phyloP scores from a whole-genome alignment of 179 eudicot genomes.

The Spinacia oleracea region DNA sequence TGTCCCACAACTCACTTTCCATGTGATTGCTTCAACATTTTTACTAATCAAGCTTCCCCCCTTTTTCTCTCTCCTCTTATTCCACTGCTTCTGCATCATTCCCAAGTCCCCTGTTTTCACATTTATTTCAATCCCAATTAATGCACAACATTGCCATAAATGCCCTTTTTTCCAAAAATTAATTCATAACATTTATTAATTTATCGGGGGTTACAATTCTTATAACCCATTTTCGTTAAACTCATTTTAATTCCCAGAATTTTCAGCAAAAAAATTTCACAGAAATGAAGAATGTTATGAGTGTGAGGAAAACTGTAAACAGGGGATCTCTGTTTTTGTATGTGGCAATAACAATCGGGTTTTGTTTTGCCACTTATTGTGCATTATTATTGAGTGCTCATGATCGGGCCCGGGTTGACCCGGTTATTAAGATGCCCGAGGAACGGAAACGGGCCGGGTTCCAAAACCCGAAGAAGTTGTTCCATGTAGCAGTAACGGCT shows the following conservation, averaged over 20 bases:
- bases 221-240: too few relatives aligned
- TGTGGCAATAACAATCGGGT: constrained; percentile 43
- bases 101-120: too few relatives aligned
- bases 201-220: too few relatives aligned
- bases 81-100: too few relatives aligned
- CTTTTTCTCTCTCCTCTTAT: not conserved
- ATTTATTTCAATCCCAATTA: too few relatives aligned
- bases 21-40: constrained; percentile 7
- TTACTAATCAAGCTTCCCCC: not conserved
- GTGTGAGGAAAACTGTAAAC: constrained; percentile 40
- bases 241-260: too few relatives aligned
- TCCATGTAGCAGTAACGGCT: constrained; percentile 68
- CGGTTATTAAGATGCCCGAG: constrained; percentile 47
- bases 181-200: too few relatives aligned
- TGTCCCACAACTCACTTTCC: constrained; percentile 14
- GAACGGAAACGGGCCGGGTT: constrained; percentile 22
- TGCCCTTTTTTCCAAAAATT: too few relatives aligned
- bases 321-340: constrained; percentile 38
- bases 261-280: not conserved
- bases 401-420: constrained; percentile 36
- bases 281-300: constrained; percentile 15
- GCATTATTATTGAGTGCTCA: constrained; percentile 10
- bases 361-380: constrained; percentile 54
- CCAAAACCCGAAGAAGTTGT: constrained; percentile 34
- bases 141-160: too few relatives aligned